Evolutionary conservation across 2,329 filamentous ascomycete genomes (phyloP), one percentile per base, ranked within the genome.

Genomic region (Fusarium sp.): DNA sequence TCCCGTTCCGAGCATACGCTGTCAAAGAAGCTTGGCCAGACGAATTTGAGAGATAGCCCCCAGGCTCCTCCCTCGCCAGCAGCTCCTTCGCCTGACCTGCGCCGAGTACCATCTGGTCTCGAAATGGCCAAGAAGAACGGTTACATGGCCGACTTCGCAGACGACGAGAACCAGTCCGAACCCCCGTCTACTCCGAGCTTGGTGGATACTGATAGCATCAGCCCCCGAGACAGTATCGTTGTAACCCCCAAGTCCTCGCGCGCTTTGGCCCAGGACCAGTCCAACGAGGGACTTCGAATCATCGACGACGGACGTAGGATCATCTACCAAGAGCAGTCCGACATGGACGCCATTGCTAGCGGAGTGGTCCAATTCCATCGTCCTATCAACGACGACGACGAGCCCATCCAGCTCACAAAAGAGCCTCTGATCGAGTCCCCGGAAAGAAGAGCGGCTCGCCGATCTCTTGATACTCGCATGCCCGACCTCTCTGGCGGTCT

Each of bases 181-280:
- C 74, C 71, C 71, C 76, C 78, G 45, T 79, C 78, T 71, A 79
- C 78, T 45, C 79, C 79, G 40, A 80, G 79, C 38, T 64, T 80
- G 66, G 78, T 76, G 54, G 79, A 79, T 76, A 80, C 79, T 72
- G 79, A 79, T 74, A 80, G 79, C 65, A 59, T 79, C 70, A 78
- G 76, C 66, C 78, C 73, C 30, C 79, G 73, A 69, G 78, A 80
- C 27, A 80, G 76, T 70, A 47, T 79, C 30, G 30, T 77, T 59
- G 76, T 70, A 54, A 79, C 78, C 22, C 78, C 76, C 17, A 61
- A 72, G 52, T 78, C 77, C 50, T 47, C 62, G n/a, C 69, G 78
- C 56, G 60, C 57, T 8, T 47, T 61, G 33, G 43, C 72, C 52
- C 75, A 76, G 32, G 74, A 74, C 57, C 78, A 79, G 59, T 78